A percentile compares a stretch with the other conserved stretches of the same genome.
These are phyloP conservation scores for Buddleja alternifolia DNA, from an alignment of 257 asterid genomes.

Conservation along the genomic window DNA sequence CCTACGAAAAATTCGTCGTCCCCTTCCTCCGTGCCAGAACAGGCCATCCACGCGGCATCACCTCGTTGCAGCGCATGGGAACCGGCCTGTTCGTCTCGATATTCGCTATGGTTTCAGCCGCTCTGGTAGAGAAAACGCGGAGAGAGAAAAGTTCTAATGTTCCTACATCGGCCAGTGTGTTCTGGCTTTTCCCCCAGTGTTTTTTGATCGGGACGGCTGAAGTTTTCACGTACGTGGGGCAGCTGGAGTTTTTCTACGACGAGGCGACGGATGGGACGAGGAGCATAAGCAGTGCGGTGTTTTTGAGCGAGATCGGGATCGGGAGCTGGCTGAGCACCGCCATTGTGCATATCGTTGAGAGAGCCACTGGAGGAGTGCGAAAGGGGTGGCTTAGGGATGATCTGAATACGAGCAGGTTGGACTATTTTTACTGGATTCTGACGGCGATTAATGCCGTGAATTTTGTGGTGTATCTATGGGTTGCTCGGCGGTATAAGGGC, in stretches of 20 bases:
- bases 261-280: constrained; percentile 71
- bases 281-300: constrained; percentile 64
- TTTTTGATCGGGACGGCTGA: constrained; percentile 62
- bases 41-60: constrained; percentile 62
- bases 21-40: constrained; percentile 53
- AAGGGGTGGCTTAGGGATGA: constrained; percentile 62
- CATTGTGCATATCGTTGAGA: constrained; percentile 48
- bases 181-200: constrained; percentile 67
- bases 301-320: constrained; percentile 67
- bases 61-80: constrained; percentile 67
- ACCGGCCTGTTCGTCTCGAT: constrained; percentile 55
- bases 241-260: constrained; percentile 65
- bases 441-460: constrained; percentile 54
- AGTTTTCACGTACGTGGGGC: constrained; percentile 67
- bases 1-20: constrained; percentile 52
- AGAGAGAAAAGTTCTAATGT: constrained; percentile 24
- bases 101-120: constrained; percentile 54
- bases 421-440: constrained; percentile 61
- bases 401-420: constrained; percentile 50
- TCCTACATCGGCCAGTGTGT: constrained; percentile 33
- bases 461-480: constrained; percentile 50
- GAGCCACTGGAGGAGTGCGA: constrained; percentile 40
- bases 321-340: constrained; percentile 72
- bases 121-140: constrained; percentile 51
- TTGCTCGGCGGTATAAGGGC: constrained; percentile 43